These are phyloP conservation scores for Parmales sp. DNA, from an alignment of 108 stramenopile genomes.

Conservation along the genomic window DNA sequence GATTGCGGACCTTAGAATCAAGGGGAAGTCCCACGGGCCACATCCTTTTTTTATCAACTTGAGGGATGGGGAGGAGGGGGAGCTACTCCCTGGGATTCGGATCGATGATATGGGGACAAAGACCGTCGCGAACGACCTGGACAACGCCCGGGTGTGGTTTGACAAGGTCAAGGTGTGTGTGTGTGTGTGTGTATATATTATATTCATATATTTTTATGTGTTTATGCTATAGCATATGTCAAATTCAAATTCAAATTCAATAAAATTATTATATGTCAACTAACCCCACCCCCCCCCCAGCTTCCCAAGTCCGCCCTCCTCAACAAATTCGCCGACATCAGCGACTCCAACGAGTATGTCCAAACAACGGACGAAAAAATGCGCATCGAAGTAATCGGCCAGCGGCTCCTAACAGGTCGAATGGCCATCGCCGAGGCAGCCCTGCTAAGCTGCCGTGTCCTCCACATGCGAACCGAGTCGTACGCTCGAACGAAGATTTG, in stretches of 20 bases:
- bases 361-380: slow-evolving; percentile 19
- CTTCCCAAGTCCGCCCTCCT: slow-evolving; percentile 12
- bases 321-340: slow-evolving; percentile 21
- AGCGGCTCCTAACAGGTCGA: slow-evolving; percentile 26
- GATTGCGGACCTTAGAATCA: slow-evolving; percentile 20
- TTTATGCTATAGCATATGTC: too few relatives aligned
- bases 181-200: too few relatives aligned
- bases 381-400: slow-evolving; percentile 28
- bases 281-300: too few relatives aligned
- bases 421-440: slow-evolving; percentile 27
- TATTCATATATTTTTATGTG: too few relatives aligned
- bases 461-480: slow-evolving; percentile 9
- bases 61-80: neutral
- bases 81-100: neutral
- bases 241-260: too few relatives aligned
- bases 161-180: slow-evolving; percentile 14
- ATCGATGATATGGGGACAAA: slow-evolving; percentile 17
- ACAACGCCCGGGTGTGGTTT: slow-evolving; percentile 24
- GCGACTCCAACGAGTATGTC: slow-evolving; percentile 12
- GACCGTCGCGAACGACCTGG: slow-evolving; percentile 26
- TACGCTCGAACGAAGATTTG: slow-evolving; percentile 9
- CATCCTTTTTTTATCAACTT: slow-evolving; percentile 8
- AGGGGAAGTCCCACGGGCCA: slow-evolving; percentile 16
- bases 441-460: neutral
- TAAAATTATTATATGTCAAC: too few relatives aligned